Conservation (phyloP, 73 alveolate genomes). For the Uronychia binucleata region DNA sequence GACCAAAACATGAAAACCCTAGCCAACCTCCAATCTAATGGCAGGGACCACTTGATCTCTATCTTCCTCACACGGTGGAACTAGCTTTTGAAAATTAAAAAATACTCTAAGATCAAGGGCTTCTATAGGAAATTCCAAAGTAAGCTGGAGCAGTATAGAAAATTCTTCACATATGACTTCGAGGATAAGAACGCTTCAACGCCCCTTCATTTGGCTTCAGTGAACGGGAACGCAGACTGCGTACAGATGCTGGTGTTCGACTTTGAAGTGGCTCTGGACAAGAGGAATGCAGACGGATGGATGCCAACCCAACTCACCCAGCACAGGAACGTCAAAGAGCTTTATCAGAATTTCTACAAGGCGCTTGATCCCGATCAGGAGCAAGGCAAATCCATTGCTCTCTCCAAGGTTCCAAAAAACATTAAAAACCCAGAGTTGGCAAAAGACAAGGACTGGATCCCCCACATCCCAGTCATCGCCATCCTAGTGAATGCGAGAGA, state of each 20-base stretch:
- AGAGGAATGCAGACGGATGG: conserved; percentile 39
- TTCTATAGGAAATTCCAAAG: background rate
- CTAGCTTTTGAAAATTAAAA: background rate
- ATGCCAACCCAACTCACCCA: conserved; percentile 34
- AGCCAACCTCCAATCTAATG: background rate
- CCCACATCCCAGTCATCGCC: background rate
- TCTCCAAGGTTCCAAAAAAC: background rate
- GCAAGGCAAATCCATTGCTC: background rate
- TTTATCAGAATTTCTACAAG: background rate
- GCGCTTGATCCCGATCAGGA: background rate
- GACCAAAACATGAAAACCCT: conserved; percentile 5
- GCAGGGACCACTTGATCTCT: background rate
- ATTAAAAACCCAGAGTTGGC: background rate
- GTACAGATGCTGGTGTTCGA: conserved; percentile 22
- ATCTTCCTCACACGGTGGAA: background rate
- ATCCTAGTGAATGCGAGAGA: background rate
- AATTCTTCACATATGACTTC: conserved; percentile 14
- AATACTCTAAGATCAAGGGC: background rate
- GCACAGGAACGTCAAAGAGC: conserved; percentile 20
- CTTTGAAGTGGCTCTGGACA: background rate
- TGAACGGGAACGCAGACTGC: conserved; percentile 28
- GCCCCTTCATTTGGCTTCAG: conserved; percentile 37
- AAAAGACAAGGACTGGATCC: background rate
- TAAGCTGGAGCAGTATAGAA: background rate
- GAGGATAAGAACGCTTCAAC: conserved; percentile 22